phyloP scores from a whole-genome alignment of 208 protist genomes.

The Crithidia bombi region DNA sequence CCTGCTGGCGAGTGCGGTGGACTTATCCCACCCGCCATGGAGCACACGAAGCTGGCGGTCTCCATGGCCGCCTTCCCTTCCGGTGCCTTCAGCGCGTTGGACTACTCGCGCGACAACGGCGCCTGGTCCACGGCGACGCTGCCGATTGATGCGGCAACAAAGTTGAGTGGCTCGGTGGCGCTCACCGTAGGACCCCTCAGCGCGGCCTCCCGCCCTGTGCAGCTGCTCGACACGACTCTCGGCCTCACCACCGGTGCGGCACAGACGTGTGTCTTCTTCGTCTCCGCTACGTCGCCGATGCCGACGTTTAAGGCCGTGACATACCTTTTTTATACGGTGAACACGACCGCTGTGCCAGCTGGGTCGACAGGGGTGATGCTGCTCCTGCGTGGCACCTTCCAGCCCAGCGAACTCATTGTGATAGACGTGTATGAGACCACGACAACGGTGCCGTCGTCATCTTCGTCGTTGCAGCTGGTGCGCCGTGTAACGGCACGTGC shows the following conservation, averaged over 20 bases:
- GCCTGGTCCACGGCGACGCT: constrained; percentile 17
- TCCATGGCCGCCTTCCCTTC: constrained; percentile 25
- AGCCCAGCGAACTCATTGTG: constrained; percentile 27
- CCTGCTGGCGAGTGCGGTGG: constrained; percentile 25
- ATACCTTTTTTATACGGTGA: constrained; percentile 42
- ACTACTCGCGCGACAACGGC: constrained; percentile 26
- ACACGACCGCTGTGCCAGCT: constrained; percentile 14
- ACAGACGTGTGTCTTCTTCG: constrained; percentile 58
- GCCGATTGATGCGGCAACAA: constrained; percentile 16
- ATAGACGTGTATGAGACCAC: constrained; percentile 36
- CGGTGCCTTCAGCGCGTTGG: constrained; percentile 27
- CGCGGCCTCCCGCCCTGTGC: constrained; percentile 15
- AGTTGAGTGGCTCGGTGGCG: constrained; percentile 14
- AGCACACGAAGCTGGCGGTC: constrained; percentile 12
- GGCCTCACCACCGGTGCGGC: constrained; percentile 28
- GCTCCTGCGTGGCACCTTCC: constrained; percentile 33
- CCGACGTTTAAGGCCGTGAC: background rate
- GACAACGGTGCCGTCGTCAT: background rate
- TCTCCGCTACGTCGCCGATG: constrained; percentile 23
- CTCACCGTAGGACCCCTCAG: constrained; percentile 35
- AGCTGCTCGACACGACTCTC: constrained; percentile 41
- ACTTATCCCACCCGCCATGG: constrained; percentile 14
- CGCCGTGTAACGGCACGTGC: constrained; percentile 25
- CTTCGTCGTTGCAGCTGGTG: constrained; percentile 13
- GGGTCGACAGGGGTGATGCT: constrained; percentile 25